Evolutionary conservation across 2,329 filamentous ascomycete species (phyloP).

Genomic region (Colletotrichum salicis): DNA sequence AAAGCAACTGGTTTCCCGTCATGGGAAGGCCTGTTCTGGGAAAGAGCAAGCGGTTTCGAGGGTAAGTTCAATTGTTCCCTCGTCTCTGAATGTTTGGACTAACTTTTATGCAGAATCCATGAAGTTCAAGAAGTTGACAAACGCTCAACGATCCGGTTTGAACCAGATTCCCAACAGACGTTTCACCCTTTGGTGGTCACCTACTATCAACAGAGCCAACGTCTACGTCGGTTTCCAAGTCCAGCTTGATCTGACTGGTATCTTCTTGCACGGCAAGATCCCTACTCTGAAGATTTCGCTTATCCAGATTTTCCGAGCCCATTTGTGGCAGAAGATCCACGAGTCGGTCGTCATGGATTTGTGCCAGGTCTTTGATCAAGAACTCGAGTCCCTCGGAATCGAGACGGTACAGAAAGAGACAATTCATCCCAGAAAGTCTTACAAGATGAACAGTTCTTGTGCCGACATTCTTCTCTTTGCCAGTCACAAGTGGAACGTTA

Average conservation of each 20-base stretch:
- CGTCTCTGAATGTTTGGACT: not conserved
- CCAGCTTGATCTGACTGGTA: conserved; percentile 95
- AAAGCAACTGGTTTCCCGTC: conserved; percentile 96
- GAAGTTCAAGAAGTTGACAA: conserved; percentile 99
- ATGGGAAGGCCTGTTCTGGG: conserved; percentile 97
- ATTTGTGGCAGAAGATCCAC: conserved; percentile 99
- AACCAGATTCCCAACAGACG: conserved; percentile 99
- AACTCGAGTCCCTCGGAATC: conserved; percentile 93
- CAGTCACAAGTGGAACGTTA: conserved; percentile 99
- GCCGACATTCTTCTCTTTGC: conserved; percentile 97
- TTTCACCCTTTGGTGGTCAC: conserved; percentile 98
- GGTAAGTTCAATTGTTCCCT: not conserved
- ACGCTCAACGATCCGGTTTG: conserved; percentile 94
- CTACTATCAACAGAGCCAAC: conserved; percentile 93
- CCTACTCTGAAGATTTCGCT: conserved; percentile 97
- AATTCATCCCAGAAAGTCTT: conserved; percentile 98
- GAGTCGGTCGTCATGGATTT: conserved; percentile 99
- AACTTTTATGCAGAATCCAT: conserved; percentile 63
- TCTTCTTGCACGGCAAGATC: conserved; percentile 99
- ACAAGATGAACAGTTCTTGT: conserved; percentile 99
- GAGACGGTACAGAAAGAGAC: conserved; percentile 99
- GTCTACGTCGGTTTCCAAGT: conserved; percentile 99
- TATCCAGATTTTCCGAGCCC: conserved; percentile 98
- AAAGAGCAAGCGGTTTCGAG: conserved; percentile 57
- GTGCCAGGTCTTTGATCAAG: conserved; percentile 98